Base-by-base conservation (phyloP, 345 rosid species). In the Bruguiera sexangula region DNA sequence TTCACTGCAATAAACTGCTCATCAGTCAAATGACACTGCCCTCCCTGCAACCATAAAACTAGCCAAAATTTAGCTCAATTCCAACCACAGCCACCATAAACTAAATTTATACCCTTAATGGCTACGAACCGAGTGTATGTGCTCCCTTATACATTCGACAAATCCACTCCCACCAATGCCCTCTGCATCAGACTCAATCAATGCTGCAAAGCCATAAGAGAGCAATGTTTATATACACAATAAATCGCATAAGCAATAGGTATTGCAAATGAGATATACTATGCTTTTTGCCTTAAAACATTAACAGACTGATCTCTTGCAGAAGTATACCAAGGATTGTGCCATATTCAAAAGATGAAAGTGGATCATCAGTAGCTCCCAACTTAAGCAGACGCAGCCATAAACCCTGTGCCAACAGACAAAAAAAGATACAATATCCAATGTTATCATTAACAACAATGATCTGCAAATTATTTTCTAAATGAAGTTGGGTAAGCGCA, bases 141-240 rank as follows among this genome's bases (percentile, higher is more conserved):
- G 98, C 86, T 96, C 99, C 71, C 98, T 84, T 77, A 92, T 92
- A 82, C 99, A 96, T 81, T 92, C 98, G 54, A 92, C 86, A 83
- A 92, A 96, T 50, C 99, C 97, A 78, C 99, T 92, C 68, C 98
- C 99, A 84, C 99, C 99, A 83, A 96, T 96, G 36, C 99, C 99
- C 86, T 96, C 99, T 13, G 98, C 97, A 62, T 96, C 99, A 74
- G 98, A 96, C 85, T 96, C 99, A 24, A 96, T 96, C 82, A 96
- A 82, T 48, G 99, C 99, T 96, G 90, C 81, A 80, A 80, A 60
- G 71, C 27, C 64, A 76, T 70, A 74, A 76, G 63, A 67, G 39
- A 60, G n/a, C 19, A 59, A 60, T 34, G 57, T 76, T 51, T 66
- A 66, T 68, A 55, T 60, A 51, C 53, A 64, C 60, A 53, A 29